A percentile compares a stretch with the other conserved stretches of the same genome.
phyloP scores from a whole-genome alignment of 148 eudicot species.

The Selenicereus undatus region DNA sequence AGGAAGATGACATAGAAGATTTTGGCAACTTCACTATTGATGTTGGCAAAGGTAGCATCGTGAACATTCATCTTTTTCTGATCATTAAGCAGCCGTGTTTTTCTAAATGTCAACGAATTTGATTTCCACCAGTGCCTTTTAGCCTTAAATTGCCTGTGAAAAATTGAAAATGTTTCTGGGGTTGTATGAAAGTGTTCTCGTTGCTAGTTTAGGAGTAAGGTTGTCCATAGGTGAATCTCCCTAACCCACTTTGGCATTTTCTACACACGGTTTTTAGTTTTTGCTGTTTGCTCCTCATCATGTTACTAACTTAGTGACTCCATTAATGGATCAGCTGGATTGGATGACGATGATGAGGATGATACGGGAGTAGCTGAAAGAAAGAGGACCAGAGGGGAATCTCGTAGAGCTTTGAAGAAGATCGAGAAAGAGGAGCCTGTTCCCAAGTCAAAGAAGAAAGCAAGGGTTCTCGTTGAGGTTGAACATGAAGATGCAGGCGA shows the following conservation, averaged over 20 bases:
- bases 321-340: slow-evolving; percentile 25
- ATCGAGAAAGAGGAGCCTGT: slow-evolving; percentile 37
- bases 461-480: slow-evolving; percentile 70
- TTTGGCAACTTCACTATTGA: slow-evolving; percentile 40
- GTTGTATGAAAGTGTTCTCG: background rate
- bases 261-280: background rate
- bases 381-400: slow-evolving; percentile 36
- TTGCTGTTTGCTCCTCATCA: background rate
- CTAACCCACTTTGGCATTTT: background rate
- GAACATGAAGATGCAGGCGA: slow-evolving; percentile 28
- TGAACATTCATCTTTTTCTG: background rate
- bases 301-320: background rate
- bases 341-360: slow-evolving; percentile 53
- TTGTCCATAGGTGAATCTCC: background rate
- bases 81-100: background rate
- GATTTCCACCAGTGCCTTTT: background rate
- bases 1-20: slow-evolving; percentile 88
- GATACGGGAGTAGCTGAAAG: slow-evolving; percentile 22
- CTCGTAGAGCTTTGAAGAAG: slow-evolving; percentile 28
- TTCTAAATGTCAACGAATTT: background rate
- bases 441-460: slow-evolving; percentile 63
- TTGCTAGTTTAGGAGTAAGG: background rate
- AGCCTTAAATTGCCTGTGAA: background rate
- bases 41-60: slow-evolving; percentile 37
- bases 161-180: background rate